Evolutionary conservation across 805 yeast genomes (phyloP), one percentile per base, ranked within the genome.

Genomic region (Wickerhamomyces hampshirensis): DNA sequence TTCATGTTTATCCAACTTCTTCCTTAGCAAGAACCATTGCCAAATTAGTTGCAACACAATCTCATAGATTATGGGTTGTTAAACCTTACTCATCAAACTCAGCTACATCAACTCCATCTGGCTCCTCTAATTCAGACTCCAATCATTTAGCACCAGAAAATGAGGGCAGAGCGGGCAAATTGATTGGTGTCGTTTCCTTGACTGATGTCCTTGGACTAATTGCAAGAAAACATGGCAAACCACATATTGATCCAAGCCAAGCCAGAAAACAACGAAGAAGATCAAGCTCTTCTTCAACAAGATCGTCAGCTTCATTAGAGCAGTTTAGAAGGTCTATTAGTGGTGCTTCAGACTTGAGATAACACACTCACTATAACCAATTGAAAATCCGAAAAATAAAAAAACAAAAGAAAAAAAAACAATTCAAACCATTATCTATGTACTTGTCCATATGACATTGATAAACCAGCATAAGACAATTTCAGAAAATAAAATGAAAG

Each of bases 191-290:
- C 18, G 79, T 93, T 3, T 85, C 96, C 4, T 66, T 93, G 48
- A 91, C 98, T 1, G 98, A 91, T 60, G 81, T 91, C 23, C 64
- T 93, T 33, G 85, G 89, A 13, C 62, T 87, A 30, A 71, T 91
- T 44, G 95, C 96, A 7, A 72, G 79, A 48, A 75, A 74, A 24
- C 71, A 79, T 39, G 96, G 95, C 4, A 74, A 74, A 51, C 42
- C 50, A 2, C 47, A 56, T 24, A 79, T 86, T 17, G 96, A 91
- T 55, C 98, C 98, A 4, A 77, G 71, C 27, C 71, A 75, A 35
- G 97, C 97, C 3, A 76, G 98, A 58, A 81, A 87, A 55, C 93
- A 86, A 59, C 77, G 98, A 58, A 73, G 96, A 53, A 72, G 87
- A 57, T 54, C 60, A 3, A 39, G 55, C 4, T 58, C 68, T 8